Evolutionary conservation across 2,329 filamentous ascomycete species (phyloP).

Genomic region (Aureobasidium sp.): DNA sequence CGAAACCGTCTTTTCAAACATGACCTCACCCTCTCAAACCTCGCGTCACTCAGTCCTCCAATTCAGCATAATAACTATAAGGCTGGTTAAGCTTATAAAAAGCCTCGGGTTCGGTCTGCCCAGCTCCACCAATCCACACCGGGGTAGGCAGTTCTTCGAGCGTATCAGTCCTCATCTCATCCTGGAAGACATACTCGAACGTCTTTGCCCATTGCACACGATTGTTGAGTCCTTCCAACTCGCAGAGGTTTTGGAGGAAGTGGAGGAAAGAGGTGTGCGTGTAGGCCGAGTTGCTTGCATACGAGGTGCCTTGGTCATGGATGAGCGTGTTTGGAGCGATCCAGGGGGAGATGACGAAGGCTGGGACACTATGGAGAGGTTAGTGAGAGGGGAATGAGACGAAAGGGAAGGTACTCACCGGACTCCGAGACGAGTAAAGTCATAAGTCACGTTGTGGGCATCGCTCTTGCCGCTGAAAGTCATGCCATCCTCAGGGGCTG

Average conservation of each 20-base stretch:
- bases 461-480: slow-evolving; percentile 28
- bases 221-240: slow-evolving; percentile 33
- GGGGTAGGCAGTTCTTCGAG: slow-evolving; percentile 26
- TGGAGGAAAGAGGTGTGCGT: slow-evolving; percentile 34
- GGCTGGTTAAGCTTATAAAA: slow-evolving; percentile 20
- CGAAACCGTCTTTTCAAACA: no score
- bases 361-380: slow-evolving; percentile 22
- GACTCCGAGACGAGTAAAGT: slow-evolving; percentile 34
- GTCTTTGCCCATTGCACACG: slow-evolving; percentile 37
- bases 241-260: slow-evolving; percentile 35
- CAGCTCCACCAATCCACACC: slow-evolving; percentile 28
- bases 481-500: slow-evolving; percentile 26
- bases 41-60: background rate
- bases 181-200: slow-evolving; percentile 31
- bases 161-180: slow-evolving; percentile 23
- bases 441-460: slow-evolving; percentile 28
- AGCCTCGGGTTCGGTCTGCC: slow-evolving; percentile 27
- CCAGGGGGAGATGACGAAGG: slow-evolving; percentile 31
- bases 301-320: slow-evolving; percentile 32
- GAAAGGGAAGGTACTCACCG: slow-evolving; percentile 4
- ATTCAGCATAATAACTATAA: slow-evolving; percentile 6
- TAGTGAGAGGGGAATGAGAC: background rate
- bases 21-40: background rate
- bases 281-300: slow-evolving; percentile 31
- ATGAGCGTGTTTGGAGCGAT: slow-evolving; percentile 27